Conservation (phyloP, 2,329 filamentous ascomycete species). For the Colletotrichum horii region DNA sequence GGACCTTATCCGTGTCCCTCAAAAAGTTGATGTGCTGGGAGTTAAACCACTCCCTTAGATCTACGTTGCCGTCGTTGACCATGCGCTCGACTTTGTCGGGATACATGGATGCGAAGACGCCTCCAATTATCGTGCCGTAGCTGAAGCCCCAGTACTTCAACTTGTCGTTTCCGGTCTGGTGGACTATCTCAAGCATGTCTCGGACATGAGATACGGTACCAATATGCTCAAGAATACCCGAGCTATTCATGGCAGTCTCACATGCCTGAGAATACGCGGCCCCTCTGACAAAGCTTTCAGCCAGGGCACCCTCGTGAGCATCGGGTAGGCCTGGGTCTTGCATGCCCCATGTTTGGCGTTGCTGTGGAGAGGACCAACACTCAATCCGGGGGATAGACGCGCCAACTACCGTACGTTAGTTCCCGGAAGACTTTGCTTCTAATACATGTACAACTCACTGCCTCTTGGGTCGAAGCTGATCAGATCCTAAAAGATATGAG, state of each 20-base stretch:
- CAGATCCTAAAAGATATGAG: constrained; percentile 41
- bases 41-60: constrained; percentile 59
- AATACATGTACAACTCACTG: constrained; percentile 27
- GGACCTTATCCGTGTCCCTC: constrained; percentile 58
- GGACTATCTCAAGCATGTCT: constrained; percentile 53
- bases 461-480: constrained; percentile 58
- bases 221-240: constrained; percentile 43
- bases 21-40: constrained; percentile 51
- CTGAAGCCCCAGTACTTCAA: constrained; percentile 61
- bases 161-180: constrained; percentile 44
- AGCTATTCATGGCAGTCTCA: constrained; percentile 39
- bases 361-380: constrained; percentile 52
- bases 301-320: constrained; percentile 49
- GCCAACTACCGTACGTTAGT: constrained; percentile 37
- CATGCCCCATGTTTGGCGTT: constrained; percentile 46
- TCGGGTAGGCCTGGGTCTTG: constrained; percentile 51
- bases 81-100: constrained; percentile 55
- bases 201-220: constrained; percentile 50
- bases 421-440: background rate
- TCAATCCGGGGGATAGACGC: constrained; percentile 55
- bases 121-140: constrained; percentile 59
- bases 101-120: constrained; percentile 56
- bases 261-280: constrained; percentile 48
- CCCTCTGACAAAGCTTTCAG: constrained; percentile 49
- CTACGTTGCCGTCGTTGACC: constrained; percentile 58